Percentiles rank a stretch among this genome's conserved stretches.
Conservation (phyloP, 768 basidiomycete species). For the Ephemerocybe angulata region DNA sequence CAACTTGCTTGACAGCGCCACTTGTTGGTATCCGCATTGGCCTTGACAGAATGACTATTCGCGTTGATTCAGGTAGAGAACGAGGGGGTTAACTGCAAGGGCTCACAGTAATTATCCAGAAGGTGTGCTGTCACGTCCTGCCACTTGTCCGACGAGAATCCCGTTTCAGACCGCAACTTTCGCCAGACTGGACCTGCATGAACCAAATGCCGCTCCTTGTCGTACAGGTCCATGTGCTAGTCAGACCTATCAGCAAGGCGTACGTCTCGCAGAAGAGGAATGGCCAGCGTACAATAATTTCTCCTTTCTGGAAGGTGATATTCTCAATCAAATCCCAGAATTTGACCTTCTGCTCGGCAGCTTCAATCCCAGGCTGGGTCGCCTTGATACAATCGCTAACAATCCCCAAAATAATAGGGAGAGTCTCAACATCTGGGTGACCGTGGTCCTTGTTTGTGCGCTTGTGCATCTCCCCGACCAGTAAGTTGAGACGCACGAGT, state of each 20-base stretch:
- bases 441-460: slow-evolving; percentile 57
- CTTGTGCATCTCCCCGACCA: slow-evolving; percentile 68
- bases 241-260: background rate
- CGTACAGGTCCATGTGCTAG: slow-evolving; percentile 81
- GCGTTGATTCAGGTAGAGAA: slow-evolving; percentile 4
- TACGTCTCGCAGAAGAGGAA: background rate
- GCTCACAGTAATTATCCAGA: slow-evolving; percentile 74
- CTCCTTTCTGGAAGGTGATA: slow-evolving; percentile 69
- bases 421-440: slow-evolving; percentile 76
- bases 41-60: slow-evolving; percentile 59
- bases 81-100: background rate
- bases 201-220: slow-evolving; percentile 69
- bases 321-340: slow-evolving; percentile 80
- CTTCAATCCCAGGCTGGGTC: slow-evolving; percentile 86
- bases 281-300: slow-evolving; percentile 65
- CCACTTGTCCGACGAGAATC: slow-evolving; percentile 61
- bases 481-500: slow-evolving; percentile 74
- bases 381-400: slow-evolving; percentile 74
- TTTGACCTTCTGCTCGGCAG: slow-evolving; percentile 88
- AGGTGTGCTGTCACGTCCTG: slow-evolving; percentile 61
- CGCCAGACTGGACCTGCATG: slow-evolving; percentile 64
- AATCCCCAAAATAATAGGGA: slow-evolving; percentile 69
- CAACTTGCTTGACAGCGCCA: slow-evolving; percentile 43
- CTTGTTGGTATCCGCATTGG: slow-evolving; percentile 56
- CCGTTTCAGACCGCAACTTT: slow-evolving; percentile 57